These are phyloP conservation scores for Hygrocybe coccinea DNA, from an alignment of 768 basidiomycete genomes.

Conservation along the genomic window DNA sequence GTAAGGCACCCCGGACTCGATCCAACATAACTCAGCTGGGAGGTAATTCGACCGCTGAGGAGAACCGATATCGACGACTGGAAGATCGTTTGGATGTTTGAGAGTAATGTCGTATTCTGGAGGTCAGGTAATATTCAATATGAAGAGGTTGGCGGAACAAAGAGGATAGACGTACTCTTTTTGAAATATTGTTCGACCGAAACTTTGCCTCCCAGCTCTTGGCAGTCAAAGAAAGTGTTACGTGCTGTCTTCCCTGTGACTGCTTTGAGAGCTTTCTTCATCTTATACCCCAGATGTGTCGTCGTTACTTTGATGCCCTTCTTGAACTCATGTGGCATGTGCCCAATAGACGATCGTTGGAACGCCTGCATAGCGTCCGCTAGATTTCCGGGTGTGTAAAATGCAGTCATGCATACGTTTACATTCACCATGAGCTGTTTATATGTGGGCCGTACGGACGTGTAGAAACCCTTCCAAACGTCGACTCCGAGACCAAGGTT, in stretches of 20 bases:
- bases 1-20: conserved; percentile 54
- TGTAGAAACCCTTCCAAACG: conserved; percentile 44
- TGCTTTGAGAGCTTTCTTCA: conserved; percentile 43
- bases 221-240: conserved; percentile 43
- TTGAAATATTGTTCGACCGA: conserved; percentile 63
- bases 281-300: conserved; percentile 49
- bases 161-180: conserved; percentile 42
- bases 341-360: conserved; percentile 35
- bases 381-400: conserved; percentile 46
- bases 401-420: conserved; percentile 53
- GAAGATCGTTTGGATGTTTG: conserved; percentile 42
- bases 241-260: conserved; percentile 37
- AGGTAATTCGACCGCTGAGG: conserved; percentile 35
- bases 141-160: too few species aligned
- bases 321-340: conserved; percentile 42
- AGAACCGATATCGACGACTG: conserved; percentile 47
- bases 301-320: conserved; percentile 57
- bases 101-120: conserved; percentile 56
- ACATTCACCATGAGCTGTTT: conserved; percentile 53
- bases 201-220: conserved; percentile 48
- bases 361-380: conserved; percentile 55
- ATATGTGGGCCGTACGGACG: conserved; percentile 45
- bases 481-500: conserved; percentile 34
- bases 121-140: too few species aligned
- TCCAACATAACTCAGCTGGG: conserved; percentile 69